Evolutionary conservation across 2,329 filamentous ascomycete species (phyloP).

Genomic region (Clarireedia homoeocarpa): DNA sequence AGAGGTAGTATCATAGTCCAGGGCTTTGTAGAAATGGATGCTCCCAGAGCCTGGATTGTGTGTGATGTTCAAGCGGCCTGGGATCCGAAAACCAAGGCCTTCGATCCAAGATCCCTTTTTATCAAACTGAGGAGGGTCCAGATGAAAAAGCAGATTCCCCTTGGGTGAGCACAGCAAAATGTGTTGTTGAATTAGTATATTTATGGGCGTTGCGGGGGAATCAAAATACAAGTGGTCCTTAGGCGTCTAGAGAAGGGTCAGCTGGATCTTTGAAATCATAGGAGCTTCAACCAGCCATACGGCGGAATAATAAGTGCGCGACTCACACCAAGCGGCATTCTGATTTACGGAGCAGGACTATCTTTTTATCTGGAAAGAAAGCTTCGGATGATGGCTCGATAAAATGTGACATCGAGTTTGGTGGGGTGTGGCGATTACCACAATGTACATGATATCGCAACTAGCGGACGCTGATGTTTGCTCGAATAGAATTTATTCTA

Average conservation of each 20-base stretch:
- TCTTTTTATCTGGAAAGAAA: too few species aligned
- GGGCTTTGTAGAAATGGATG: slow-evolving; percentile 46
- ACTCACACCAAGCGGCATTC: too few species aligned
- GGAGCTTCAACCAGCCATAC: too few species aligned
- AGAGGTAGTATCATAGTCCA: slow-evolving; percentile 45
- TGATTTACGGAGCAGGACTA: too few species aligned
- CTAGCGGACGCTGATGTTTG: not conserved
- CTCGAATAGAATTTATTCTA: not conserved
- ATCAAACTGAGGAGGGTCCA: slow-evolving; percentile 39
- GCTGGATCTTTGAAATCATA: too few species aligned
- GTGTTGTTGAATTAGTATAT: not conserved
- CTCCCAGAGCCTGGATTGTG: slow-evolving; percentile 38
- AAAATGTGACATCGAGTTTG: too few species aligned
- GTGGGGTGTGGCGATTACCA: not conserved
- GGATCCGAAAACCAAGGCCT: slow-evolving; percentile 44
- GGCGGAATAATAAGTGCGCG: too few species aligned
- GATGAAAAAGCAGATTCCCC: slow-evolving; percentile 32
- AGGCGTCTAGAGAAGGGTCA: too few species aligned
- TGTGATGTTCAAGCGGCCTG: slow-evolving; percentile 47
- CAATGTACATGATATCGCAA: not conserved
- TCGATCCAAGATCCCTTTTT: slow-evolving; percentile 28
- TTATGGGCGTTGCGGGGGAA: too few species aligned
- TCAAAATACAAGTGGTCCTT: too few species aligned
- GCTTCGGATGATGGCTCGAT: too few species aligned
- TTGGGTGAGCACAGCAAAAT: not conserved